Conservation (phyloP, 768 basidiomycete genomes). For the Boletus patriciae region DNA sequence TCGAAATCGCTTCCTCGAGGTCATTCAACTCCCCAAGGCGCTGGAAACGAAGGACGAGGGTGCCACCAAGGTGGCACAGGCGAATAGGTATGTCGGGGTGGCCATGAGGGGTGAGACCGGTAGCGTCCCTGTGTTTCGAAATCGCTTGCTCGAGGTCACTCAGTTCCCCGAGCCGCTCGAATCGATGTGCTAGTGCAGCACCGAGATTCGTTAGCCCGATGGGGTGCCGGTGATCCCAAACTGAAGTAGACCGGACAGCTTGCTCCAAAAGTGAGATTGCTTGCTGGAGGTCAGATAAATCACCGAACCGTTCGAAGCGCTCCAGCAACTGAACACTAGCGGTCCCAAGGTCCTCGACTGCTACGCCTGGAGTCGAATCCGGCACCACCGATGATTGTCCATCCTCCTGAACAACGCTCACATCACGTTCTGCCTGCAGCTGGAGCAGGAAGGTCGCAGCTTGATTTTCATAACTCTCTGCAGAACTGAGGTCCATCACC, state of each 20-base stretch:
- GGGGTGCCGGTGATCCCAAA: neutral
- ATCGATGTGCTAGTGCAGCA: neutral
- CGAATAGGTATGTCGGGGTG: neutral
- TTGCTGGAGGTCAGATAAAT: neutral
- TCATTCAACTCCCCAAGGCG: neutral
- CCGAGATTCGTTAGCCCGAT: neutral
- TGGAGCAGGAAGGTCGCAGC: neutral
- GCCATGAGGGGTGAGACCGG: neutral
- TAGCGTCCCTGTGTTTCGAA: neutral
- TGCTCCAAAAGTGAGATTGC: neutral
- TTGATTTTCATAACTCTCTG: neutral
- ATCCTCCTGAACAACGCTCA: neutral
- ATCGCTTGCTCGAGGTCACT: neutral
- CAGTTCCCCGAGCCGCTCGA: neutral
- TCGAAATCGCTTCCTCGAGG: neutral
- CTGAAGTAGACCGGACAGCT: neutral
- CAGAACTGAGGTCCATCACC: neutral
- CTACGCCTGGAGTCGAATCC: too few species aligned
- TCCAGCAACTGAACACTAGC: neutral
- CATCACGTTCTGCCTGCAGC: neutral
- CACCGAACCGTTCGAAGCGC: neutral
- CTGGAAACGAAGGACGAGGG: neutral
- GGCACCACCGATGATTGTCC: neutral
- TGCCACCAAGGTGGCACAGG: neutral
- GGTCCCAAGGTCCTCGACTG: neutral